Base-by-base conservation (phyloP, 768 basidiomycete genomes). In the Collybia sordida region DNA sequence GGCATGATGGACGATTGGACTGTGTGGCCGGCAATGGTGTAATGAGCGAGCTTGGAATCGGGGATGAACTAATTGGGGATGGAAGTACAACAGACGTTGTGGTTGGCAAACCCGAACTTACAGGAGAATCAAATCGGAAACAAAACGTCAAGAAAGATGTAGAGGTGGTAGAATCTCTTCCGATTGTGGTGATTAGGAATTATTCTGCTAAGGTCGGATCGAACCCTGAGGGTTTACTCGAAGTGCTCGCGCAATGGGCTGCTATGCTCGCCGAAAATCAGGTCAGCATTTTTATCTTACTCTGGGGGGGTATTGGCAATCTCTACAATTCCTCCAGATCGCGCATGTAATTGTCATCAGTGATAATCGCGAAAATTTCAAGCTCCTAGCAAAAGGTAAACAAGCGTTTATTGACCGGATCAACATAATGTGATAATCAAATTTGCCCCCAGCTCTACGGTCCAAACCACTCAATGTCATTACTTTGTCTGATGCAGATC, bases 281-380 rank as follows among this genome's bases (percentile, higher is more conserved):
- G 73, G 91, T 90, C 54, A 6, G 24, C 9, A 24, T 36, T 19
- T 41, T 19, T 21, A 45, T 34, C 25, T 42, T 5, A n/a, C 6
- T 43, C 15, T 12, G 12, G 18, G 7, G 27, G 21, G 28, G 42
- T 40, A 42, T 25, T 47, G n/a, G n/a, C n/a, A n/a, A n/a, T 19
- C 38, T 45, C 35, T n/a, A 37, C 22, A 37, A 18, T 36, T 19
- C 37, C 19, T 17, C 19, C 53, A 93, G 90, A 73, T 92, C 49
- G 96, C 96, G 0, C 95, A 98, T 66, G 93, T 97, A 40, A 74
- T 99, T 42, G 83, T 98, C 27, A 72, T 94, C 38, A 91, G 91
- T 58, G 92, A 98, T 63, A 93, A 93, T 57, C 81, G 89, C 22
- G 93, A 93, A 59, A 88, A 95, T 50, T 75, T 83, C 1, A 97